Evolutionary conservation across 371 early-diverging fungal genomes (phyloP).

Genomic region (Actinomortierella wolfii): DNA sequence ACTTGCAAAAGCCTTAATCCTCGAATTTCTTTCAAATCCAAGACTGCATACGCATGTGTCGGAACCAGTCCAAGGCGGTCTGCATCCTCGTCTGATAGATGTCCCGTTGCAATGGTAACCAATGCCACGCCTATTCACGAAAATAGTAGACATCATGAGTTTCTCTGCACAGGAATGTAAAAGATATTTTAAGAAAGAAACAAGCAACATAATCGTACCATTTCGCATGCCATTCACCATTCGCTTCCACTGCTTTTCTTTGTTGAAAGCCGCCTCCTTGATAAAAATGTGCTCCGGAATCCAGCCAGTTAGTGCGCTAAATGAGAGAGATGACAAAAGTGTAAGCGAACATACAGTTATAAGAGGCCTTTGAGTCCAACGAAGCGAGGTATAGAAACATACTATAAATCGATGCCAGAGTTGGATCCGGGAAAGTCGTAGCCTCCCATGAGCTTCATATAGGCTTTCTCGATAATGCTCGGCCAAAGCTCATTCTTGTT

Average conservation of each 20-base stretch:
- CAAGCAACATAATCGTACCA: too few relatives aligned
- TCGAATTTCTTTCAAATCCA: constrained; percentile 55
- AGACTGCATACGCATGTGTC: constrained; percentile 90
- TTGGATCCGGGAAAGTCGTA: constrained; percentile 94
- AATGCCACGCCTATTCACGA: constrained; percentile 56
- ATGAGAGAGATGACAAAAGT: neutral
- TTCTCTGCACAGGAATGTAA: too few relatives aligned
- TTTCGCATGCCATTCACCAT: constrained; percentile 69
- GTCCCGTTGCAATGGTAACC: constrained; percentile 71
- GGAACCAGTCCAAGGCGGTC: constrained; percentile 78
- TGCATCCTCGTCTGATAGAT: constrained; percentile 73
- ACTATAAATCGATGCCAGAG: constrained; percentile 88
- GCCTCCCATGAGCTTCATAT: constrained; percentile 93
- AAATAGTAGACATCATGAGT: constrained; percentile 1
- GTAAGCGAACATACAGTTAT: neutral
- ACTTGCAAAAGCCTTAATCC: constrained; percentile 55
- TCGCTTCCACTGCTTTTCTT: constrained; percentile 76
- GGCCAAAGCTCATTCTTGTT: constrained; percentile 84
- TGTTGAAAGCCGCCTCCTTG: constrained; percentile 68
- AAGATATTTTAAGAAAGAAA: too few relatives aligned
- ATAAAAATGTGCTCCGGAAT: constrained; percentile 91
- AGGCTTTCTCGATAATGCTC: constrained; percentile 91
- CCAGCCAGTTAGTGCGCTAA: constrained; percentile 87
- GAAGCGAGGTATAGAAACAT: constrained; percentile 20
- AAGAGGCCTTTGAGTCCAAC: neutral